Evolutionary conservation across 2,329 filamentous ascomycete species (phyloP).

Genomic region (Pyrenophora seminiperda): DNA sequence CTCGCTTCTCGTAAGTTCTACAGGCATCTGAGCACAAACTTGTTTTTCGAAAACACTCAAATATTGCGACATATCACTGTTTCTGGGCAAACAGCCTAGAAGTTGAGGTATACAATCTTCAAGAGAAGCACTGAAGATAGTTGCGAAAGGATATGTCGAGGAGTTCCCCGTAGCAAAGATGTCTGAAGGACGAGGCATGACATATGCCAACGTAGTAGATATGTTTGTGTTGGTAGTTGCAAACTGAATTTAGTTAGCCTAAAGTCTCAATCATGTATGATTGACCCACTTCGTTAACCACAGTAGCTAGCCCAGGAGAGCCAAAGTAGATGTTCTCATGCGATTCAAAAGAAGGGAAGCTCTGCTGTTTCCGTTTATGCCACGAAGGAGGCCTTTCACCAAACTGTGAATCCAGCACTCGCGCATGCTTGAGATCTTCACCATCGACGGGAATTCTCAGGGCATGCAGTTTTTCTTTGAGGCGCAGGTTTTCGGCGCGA

Average conservation of each 20-base stretch:
- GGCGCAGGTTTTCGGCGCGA: conserved; percentile 52
- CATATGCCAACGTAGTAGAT: conserved; percentile 49
- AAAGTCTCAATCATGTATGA: neutral
- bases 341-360: conserved; percentile 49
- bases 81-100: conserved; percentile 47
- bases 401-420: conserved; percentile 28
- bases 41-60: conserved; percentile 52
- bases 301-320: conserved; percentile 55
- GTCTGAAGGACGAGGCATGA: conserved; percentile 50
- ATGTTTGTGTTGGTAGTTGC: conserved; percentile 49
- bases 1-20: conserved; percentile 51
- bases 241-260: conserved; percentile 46
- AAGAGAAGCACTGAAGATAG: conserved; percentile 47
- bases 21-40: conserved; percentile 52
- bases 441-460: conserved; percentile 45
- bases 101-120: conserved; percentile 46
- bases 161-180: conserved; percentile 48
- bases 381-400: conserved; percentile 27
- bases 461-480: conserved; percentile 51
- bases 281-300: conserved; percentile 52
- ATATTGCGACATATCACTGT: conserved; percentile 48
- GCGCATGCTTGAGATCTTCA: conserved; percentile 39
- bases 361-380: conserved; percentile 41
- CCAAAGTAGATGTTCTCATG: conserved; percentile 57
- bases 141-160: conserved; percentile 53